These are phyloP conservation scores for Suillus ampliporus DNA, from an alignment of 768 basidiomycete genomes.

Conservation along the genomic window DNA sequence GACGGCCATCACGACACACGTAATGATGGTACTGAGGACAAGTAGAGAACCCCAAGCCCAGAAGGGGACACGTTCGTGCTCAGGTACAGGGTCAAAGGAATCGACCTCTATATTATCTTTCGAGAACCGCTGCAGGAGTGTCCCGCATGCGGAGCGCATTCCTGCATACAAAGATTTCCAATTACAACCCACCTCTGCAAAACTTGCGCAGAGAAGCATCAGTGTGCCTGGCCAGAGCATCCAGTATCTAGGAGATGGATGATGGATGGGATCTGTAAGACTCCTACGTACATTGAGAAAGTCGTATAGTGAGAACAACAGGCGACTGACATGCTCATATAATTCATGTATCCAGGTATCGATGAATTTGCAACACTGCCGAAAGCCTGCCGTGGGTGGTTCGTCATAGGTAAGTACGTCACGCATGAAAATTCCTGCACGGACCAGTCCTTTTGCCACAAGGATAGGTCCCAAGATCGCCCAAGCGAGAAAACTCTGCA, in stretches of 20 bases:
- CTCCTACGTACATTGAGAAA: constrained; percentile 26
- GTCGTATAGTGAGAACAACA: neutral
- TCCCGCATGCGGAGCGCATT: neutral
- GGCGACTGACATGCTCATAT: constrained; percentile 3
- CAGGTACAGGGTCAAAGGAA: constrained; percentile 56
- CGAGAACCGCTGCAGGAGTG: constrained; percentile 1
- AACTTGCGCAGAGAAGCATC: constrained; percentile 58
- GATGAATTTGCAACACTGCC: neutral
- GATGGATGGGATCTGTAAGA: constrained; percentile 47
- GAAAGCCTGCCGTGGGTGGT: constrained; percentile 3
- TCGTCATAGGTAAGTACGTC: neutral
- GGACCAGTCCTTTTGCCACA: constrained; percentile 49
- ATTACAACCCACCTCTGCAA: constrained; percentile 13
- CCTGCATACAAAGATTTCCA: constrained; percentile 7
- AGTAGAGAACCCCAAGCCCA: constrained; percentile 58
- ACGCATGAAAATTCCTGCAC: neutral
- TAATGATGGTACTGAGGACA: constrained; percentile 50
- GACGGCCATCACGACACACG: constrained; percentile 55
- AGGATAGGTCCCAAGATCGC: constrained; percentile 61
- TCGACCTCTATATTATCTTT: constrained; percentile 32
- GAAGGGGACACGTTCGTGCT: constrained; percentile 57
- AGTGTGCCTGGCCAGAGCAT: constrained; percentile 28
- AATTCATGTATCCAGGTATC: constrained; percentile 14
- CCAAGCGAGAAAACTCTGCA: constrained; percentile 60
- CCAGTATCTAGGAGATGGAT: constrained; percentile 63